Conservation (phyloP, 108 stramenopile genomes). For the Cyclotella baltica region DNA sequence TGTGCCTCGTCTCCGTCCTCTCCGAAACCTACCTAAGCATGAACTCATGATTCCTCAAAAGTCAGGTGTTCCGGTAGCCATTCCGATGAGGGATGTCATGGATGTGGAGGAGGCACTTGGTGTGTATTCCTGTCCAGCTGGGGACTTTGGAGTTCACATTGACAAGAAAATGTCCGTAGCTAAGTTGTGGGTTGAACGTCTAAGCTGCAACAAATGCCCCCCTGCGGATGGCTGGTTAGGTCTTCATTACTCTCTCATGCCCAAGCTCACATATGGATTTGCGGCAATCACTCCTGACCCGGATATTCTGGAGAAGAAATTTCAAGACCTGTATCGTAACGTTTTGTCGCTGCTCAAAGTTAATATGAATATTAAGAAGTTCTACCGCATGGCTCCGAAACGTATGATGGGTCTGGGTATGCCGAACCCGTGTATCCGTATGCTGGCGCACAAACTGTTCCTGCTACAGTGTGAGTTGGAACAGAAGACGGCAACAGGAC, state of each 20-base stretch:
- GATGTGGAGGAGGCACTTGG: neutral
- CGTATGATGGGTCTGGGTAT: constrained; percentile 8
- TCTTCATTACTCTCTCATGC: neutral
- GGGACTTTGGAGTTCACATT: constrained; percentile 1
- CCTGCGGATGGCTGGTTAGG: neutral
- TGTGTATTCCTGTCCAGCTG: neutral
- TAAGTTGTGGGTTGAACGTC: neutral
- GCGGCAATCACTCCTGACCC: neutral
- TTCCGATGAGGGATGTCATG: neutral
- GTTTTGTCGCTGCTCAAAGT: neutral
- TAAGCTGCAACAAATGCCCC: neutral
- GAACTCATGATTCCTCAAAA: neutral
- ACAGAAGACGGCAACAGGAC: neutral
- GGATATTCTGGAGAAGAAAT: neutral
- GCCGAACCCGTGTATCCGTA: neutral
- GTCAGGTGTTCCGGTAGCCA: neutral
- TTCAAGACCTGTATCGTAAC: neutral
- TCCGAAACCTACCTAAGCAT: neutral
- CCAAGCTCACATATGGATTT: constrained; percentile 1
- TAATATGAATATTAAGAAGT: neutral
- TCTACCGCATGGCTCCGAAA: constrained; percentile 11
- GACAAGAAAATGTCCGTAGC: neutral
- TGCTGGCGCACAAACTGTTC: neutral
- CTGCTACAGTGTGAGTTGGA: neutral
- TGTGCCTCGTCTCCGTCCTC: neutral